Conservation (phyloP, 2,329 filamentous ascomycete species). For the Bipolaris victoriae region DNA sequence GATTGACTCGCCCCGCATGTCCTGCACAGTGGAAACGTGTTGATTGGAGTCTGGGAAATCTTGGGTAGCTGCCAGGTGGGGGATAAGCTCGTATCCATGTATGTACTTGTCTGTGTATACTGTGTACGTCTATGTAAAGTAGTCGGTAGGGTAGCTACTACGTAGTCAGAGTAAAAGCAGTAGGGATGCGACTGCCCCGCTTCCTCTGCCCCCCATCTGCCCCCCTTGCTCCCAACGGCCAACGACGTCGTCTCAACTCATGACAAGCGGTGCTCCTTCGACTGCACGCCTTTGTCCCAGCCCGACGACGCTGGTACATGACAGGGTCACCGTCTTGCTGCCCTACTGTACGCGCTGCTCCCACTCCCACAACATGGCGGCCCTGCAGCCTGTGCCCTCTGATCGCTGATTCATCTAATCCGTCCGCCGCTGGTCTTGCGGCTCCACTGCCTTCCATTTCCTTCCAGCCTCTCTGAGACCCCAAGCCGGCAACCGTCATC, state of each 20-base stretch:
- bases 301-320: constrained; percentile 31
- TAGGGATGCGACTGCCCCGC: constrained; percentile 3
- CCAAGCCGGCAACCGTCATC: neutral
- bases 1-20: no score
- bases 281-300: constrained; percentile 26
- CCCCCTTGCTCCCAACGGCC: constrained; percentile 22
- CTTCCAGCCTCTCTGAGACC: constrained; percentile 26
- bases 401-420: constrained; percentile 36
- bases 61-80: no score
- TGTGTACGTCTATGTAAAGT: neutral
- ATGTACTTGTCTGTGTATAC: neutral
- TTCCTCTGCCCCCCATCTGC: constrained; percentile 11
- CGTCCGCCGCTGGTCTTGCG: constrained; percentile 25
- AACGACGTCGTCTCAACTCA: constrained; percentile 21
- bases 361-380: constrained; percentile 22
- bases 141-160: neutral
- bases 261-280: constrained; percentile 23
- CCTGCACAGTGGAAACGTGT: no score
- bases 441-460: constrained; percentile 38
- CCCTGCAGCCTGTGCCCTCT: constrained; percentile 21
- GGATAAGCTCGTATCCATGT: no score
- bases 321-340: constrained; percentile 21
- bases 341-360: constrained; percentile 11
- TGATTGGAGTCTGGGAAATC: no score
- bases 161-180: no score